Evolutionary conservation across 2,329 filamentous ascomycete genomes (phyloP).

Genomic region (Corinectria fuckeliana): DNA sequence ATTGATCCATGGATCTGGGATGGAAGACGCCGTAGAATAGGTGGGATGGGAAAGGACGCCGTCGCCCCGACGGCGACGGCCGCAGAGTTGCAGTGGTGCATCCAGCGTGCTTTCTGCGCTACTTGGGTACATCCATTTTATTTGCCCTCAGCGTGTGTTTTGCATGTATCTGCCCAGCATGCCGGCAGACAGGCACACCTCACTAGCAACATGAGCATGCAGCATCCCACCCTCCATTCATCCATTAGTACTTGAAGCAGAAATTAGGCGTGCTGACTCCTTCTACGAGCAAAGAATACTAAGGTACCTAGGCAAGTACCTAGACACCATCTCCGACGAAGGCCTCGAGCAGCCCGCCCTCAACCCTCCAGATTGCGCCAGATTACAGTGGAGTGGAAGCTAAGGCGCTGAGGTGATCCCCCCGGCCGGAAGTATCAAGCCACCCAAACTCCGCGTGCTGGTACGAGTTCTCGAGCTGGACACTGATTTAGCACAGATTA

Average conservation of each 20-base stretch:
- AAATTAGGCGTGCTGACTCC: no score
- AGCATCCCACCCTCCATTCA: neutral
- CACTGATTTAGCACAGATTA: conserved; percentile 5
- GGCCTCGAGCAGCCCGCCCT: neutral
- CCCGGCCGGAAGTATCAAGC: conserved; percentile 10
- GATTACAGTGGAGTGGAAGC: conserved; percentile 15
- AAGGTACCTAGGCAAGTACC: no score
- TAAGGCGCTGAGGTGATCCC: conserved; percentile 14
- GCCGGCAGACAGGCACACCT: no score
- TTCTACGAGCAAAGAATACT: neutral
- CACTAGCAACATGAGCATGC: neutral
- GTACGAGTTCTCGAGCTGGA: neutral
- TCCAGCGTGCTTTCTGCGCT: neutral
- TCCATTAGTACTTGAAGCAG: conserved; percentile 14
- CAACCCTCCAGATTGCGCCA: conserved; percentile 14
- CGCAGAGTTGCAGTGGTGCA: neutral
- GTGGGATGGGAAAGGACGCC: neutral
- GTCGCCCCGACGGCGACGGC: neutral
- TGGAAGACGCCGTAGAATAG: neutral
- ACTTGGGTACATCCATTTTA: neutral
- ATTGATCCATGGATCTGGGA: neutral
- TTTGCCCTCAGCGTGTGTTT: neutral
- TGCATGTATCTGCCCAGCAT: neutral
- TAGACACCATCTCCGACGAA: neutral
- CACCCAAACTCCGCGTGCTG: conserved; percentile 1